These are phyloP conservation scores for Cubamyces sp. DNA, from an alignment of 768 basidiomycete species.

Conservation along the genomic window DNA sequence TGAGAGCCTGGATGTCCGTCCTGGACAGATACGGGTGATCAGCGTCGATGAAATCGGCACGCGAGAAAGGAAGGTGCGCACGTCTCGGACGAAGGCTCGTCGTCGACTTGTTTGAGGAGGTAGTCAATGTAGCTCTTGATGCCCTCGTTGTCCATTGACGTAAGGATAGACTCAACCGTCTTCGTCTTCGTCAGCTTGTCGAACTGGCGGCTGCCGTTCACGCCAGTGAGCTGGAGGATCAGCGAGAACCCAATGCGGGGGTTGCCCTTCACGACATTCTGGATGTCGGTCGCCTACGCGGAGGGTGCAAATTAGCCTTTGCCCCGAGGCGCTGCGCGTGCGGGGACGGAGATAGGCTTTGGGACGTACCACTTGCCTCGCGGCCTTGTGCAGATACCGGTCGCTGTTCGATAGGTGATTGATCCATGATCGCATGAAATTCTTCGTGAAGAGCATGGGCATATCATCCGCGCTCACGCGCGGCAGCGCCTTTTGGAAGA, in stretches of 20 bases:
- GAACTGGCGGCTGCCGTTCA: constrained; percentile 84
- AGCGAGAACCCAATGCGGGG: constrained; percentile 84
- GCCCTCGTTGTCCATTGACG: constrained; percentile 71
- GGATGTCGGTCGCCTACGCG: constrained; percentile 72
- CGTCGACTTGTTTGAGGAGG: constrained; percentile 66
- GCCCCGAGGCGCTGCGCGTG: neutral
- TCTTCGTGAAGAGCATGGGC: constrained; percentile 89
- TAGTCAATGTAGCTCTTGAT: constrained; percentile 78
- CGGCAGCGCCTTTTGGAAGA: constrained; percentile 80
- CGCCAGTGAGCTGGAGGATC: constrained; percentile 82
- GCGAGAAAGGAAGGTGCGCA: constrained; percentile 15
- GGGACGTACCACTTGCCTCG: constrained; percentile 72
- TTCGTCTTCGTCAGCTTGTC: constrained; percentile 93
- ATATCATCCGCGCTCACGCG: constrained; percentile 67
- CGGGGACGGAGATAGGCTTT: neutral
- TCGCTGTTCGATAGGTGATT: constrained; percentile 91
- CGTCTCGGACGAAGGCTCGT: constrained; percentile 32
- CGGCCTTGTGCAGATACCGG: constrained; percentile 87
- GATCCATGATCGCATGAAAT: constrained; percentile 97
- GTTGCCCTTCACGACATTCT: constrained; percentile 71
- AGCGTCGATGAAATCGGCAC: constrained; percentile 19
- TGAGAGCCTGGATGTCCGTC: constrained; percentile 48
- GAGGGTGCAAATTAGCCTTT: constrained; percentile 6
- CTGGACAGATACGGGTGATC: constrained; percentile 36
- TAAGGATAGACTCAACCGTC: constrained; percentile 84